These are phyloP conservation scores for Aspergillus sp. DNA, from an alignment of 2,329 filamentous ascomycete genomes.

Conservation along the genomic window DNA sequence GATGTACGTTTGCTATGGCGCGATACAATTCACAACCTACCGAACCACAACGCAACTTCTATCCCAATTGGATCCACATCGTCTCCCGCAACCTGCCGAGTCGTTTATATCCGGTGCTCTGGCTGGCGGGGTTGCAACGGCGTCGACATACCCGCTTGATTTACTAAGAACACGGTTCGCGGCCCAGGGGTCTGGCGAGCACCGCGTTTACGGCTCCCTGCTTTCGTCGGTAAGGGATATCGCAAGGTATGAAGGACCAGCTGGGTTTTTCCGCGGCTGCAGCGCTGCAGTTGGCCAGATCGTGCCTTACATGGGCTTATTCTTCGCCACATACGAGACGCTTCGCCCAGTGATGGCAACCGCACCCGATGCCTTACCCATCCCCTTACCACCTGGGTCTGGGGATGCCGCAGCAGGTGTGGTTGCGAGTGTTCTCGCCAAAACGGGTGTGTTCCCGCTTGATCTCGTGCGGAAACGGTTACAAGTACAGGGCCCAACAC, in stretches of 20 bases:
- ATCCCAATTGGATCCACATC: conserved; percentile 50
- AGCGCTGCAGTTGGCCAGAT: conserved; percentile 82
- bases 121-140: conserved; percentile 80
- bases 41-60: conserved; percentile 70
- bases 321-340: conserved; percentile 86
- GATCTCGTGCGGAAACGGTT: conserved; percentile 90
- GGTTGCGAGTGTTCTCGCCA: conserved; percentile 74
- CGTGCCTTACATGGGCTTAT: conserved; percentile 94
- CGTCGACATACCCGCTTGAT: conserved; percentile 86
- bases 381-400: conserved; percentile 64
- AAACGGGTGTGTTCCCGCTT: conserved; percentile 88
- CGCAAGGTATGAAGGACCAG: conserved; percentile 67
- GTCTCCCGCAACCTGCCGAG: conserved; percentile 66
- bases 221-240: conserved; percentile 71
- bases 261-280: conserved; percentile 86
- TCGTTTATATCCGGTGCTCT: conserved; percentile 81
- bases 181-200: conserved; percentile 69
- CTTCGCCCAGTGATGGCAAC: conserved; percentile 59
- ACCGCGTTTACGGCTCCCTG: conserved; percentile 76
- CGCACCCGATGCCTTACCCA: conserved; percentile 24
- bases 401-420: conserved; percentile 83
- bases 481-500: conserved; percentile 90
- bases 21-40: conserved; percentile 87
- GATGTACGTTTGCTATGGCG: conserved; percentile 89
- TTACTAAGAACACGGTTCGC: conserved; percentile 92